Base-by-base conservation (phyloP, 2,329 filamentous ascomycete genomes). In the Chrysosporium queenslandicum region DNA sequence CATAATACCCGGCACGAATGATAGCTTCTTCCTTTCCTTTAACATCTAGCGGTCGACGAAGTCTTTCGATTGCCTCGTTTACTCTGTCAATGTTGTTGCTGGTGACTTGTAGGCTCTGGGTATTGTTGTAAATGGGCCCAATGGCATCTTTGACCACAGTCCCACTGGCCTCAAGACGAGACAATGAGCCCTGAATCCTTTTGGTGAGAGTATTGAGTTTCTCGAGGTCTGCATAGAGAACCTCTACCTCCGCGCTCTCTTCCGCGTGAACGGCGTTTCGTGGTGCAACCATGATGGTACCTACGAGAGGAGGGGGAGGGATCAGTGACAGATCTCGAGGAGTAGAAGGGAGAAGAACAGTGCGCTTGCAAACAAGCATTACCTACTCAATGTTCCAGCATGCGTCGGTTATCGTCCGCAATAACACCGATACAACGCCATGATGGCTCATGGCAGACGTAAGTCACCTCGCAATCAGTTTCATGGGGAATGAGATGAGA, bases 161-260 rank as follows among this genome's bases (percentile, higher is more conserved):
- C 16, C 91, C 92, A 50, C 87, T 94, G 34, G 84, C 81, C 62
- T 97, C 89, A 30, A 98, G 76, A 52, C 90, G 80, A 34, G 82
- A 80, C 59, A 96, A 77, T 48, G 87, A 94, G 25, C 86, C 85
- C 69, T 94, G 86, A 52, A 98, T 96, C 75, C 94, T 95, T 74
- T 92, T 95, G 29, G 89, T 95, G 66, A 97, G 78, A 64, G 88
- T 82, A 55, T 89, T 85, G 60, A 94, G 94, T 77, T 95, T 97
- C 61, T 94, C 88, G 56, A 97, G 81, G 59, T 82, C 82, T 52
- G 81, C 80, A 58, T 78, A 79, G 21, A 84, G 68, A 50, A 83
- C 80, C 66, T 83, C 80, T 39, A 83, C 81, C 67, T 84, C 81
- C 5, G 81, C 81, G 64, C 78, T 80, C 71, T 84, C 81, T 69